These are phyloP conservation scores for Pseudocercospora pini-densiflorae DNA, from an alignment of 2,329 filamentous ascomycete species.

Conservation along the genomic window DNA sequence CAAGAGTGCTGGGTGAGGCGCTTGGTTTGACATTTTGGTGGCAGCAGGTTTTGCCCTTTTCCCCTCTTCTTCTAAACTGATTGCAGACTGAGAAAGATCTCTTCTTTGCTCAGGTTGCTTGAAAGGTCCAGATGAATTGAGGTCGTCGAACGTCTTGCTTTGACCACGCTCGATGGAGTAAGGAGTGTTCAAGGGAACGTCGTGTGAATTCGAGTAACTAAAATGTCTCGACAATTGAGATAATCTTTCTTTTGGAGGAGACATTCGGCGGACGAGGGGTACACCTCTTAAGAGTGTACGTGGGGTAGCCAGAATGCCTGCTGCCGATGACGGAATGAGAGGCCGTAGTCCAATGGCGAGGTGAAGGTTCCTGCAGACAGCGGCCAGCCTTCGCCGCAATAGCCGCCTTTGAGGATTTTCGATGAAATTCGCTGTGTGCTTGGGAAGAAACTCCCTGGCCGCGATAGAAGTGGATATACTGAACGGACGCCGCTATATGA, in stretches of 20 bases:
- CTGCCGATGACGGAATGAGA: constrained; percentile 12
- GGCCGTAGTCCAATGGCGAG: constrained; percentile 2
- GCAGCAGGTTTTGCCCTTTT: constrained; percentile 31
- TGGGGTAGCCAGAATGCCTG: constrained; percentile 25
- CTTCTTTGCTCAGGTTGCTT: constrained; percentile 30
- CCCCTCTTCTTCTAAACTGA: constrained; percentile 32
- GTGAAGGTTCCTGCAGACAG: constrained; percentile 10
- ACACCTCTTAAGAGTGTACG: constrained; percentile 13
- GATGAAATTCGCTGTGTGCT: not conserved
- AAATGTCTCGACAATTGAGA: constrained; percentile 66
- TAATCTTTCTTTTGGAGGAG: constrained; percentile 47
- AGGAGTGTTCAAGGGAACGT: constrained; percentile 64
- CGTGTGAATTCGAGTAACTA: constrained; percentile 57
- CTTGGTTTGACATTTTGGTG: constrained; percentile 61
- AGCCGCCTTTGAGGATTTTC: constrained; percentile 4
- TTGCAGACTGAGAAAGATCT: constrained; percentile 33
- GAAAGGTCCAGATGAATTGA: constrained; percentile 24
- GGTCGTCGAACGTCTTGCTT: constrained; percentile 43
- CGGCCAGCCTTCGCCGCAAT: constrained; percentile 12
- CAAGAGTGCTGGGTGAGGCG: constrained; percentile 74
- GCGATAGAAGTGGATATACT: not conserved
- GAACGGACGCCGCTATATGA: not conserved
- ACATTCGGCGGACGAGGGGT: constrained; percentile 11
- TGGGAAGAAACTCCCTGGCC: not conserved
- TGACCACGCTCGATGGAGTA: constrained; percentile 64